Percentiles rank a stretch among this genome's conserved stretches.
phyloP scores from a whole-genome alignment of 805 yeast species.

The Lipomyces sp. region DNA sequence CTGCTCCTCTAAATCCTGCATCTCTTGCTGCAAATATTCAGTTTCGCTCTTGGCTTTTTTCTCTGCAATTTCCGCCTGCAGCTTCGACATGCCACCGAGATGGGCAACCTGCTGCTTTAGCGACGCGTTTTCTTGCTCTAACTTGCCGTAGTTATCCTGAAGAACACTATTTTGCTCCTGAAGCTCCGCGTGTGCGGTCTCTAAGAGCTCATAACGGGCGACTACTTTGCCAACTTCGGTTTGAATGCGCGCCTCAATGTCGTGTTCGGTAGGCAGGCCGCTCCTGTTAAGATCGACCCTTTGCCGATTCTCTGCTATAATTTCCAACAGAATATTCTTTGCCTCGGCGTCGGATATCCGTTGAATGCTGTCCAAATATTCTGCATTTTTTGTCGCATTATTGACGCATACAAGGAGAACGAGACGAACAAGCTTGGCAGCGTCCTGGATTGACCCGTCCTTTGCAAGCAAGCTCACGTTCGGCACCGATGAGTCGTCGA shows the following conservation, averaged over 20 bases:
- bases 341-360: not conserved
- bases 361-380: not conserved
- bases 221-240: constrained; percentile 10
- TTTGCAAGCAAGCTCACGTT: constrained; percentile 36
- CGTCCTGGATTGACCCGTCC: constrained; percentile 22
- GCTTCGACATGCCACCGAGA: constrained; percentile 11
- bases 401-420: constrained; percentile 15
- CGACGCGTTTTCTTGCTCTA: constrained; percentile 7
- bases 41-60: constrained; percentile 25
- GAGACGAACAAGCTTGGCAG: constrained; percentile 18
- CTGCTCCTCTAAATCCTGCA: constrained; percentile 34
- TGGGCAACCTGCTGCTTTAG: constrained; percentile 2
- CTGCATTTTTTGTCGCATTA: not conserved
- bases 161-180: constrained; percentile 17
- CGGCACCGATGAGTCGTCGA: constrained; percentile 8
- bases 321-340: constrained; percentile 1
- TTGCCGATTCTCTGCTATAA: not conserved
- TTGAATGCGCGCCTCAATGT: constrained; percentile 1
- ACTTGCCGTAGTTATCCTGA: constrained; percentile 12
- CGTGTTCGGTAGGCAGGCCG: not conserved
- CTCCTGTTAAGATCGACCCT: not conserved
- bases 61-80: constrained; percentile 27
- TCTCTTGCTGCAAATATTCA: constrained; percentile 29
- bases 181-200: constrained; percentile 19
- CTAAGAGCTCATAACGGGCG: constrained; percentile 17